These are phyloP conservation scores for Ochetophila trinervis DNA, from an alignment of 306 rosid genomes.

Conservation along the genomic window DNA sequence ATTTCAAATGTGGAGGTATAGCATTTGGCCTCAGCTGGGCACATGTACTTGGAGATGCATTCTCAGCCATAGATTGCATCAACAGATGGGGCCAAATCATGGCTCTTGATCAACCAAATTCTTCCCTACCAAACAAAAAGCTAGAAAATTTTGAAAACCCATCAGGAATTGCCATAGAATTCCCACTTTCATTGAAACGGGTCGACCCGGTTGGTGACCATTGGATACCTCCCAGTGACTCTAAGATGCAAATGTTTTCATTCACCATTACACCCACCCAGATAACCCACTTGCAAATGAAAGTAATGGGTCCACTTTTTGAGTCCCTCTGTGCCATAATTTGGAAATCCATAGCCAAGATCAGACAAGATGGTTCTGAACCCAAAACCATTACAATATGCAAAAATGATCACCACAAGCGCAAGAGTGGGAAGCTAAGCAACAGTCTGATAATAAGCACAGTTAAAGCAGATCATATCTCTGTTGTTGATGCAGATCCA, in stretches of 20 bases:
- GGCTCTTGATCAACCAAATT: slow-evolving; percentile 15
- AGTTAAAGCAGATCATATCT: slow-evolving; percentile 41
- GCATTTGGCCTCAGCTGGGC: slow-evolving; percentile 88
- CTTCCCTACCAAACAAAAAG: slow-evolving; percentile 18
- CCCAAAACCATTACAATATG: slow-evolving; percentile 60
- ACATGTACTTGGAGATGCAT: slow-evolving; percentile 63
- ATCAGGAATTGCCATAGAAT: slow-evolving; percentile 20
- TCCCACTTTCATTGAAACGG: slow-evolving; percentile 39
- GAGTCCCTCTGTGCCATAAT: slow-evolving; percentile 65
- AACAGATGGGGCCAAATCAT: slow-evolving; percentile 35
- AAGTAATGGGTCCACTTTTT: slow-evolving; percentile 36
- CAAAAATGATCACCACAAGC: slow-evolving; percentile 20
- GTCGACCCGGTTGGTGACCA: slow-evolving; percentile 75
- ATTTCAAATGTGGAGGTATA: slow-evolving; percentile 65
- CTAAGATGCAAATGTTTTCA: slow-evolving; percentile 67
- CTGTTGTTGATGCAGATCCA: slow-evolving; percentile 31
- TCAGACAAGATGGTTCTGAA: slow-evolving; percentile 33
- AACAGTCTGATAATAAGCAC: slow-evolving; percentile 58
- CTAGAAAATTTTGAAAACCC: neutral
- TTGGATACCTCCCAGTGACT: slow-evolving; percentile 55
- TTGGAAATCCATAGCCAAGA: slow-evolving; percentile 58
- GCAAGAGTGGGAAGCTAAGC: slow-evolving; percentile 21
- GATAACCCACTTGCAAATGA: slow-evolving; percentile 15
- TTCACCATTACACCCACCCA: slow-evolving; percentile 48
- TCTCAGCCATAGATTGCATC: slow-evolving; percentile 49